A percentile compares a stretch with the other conserved stretches of the same genome.
phyloP scores from a whole-genome alignment of 139 green algal species.

The Ettlia oleoabundans region DNA sequence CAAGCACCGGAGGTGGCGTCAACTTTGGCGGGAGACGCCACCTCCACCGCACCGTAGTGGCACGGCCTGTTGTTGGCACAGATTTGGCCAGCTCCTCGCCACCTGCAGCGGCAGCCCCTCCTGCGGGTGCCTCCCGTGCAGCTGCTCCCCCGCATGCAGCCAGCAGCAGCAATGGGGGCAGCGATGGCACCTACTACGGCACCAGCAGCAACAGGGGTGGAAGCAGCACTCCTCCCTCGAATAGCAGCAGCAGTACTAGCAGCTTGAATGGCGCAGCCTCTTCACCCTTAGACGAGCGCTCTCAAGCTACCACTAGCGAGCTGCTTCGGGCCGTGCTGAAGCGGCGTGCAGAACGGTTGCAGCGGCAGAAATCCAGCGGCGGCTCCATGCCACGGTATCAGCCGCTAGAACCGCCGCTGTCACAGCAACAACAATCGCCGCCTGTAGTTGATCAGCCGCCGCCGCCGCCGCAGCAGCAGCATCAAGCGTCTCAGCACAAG shows the following conservation, averaged over 20 bases:
- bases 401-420: background rate
- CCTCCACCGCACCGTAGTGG: too few relatives aligned
- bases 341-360: constrained; percentile 32
- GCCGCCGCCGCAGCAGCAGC: background rate
- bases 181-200: background rate
- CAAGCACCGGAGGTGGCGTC: too few relatives aligned
- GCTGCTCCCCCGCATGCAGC: background rate
- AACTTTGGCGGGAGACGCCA: too few relatives aligned
- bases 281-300: background rate
- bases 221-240: background rate
- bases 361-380: background rate
- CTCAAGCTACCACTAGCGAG: constrained; percentile 18
- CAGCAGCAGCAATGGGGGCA: background rate
- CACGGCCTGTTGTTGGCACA: too few relatives aligned
- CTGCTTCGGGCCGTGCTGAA: constrained; percentile 27
- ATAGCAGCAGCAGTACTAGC: background rate
- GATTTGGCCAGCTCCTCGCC: too few relatives aligned
- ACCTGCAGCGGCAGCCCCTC: background rate
- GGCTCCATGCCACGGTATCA: background rate
- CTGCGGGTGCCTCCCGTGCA: background rate
- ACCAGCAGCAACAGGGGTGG: background rate
- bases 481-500: background rate
- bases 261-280: background rate
- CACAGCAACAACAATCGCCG: background rate
- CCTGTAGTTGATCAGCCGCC: background rate